A percentile compares a stretch with the other conserved stretches of the same genome.
These are phyloP conservation scores for Boletus subluridellus DNA, from an alignment of 1,284 basidiomycete species.

Conservation along the genomic window DNA sequence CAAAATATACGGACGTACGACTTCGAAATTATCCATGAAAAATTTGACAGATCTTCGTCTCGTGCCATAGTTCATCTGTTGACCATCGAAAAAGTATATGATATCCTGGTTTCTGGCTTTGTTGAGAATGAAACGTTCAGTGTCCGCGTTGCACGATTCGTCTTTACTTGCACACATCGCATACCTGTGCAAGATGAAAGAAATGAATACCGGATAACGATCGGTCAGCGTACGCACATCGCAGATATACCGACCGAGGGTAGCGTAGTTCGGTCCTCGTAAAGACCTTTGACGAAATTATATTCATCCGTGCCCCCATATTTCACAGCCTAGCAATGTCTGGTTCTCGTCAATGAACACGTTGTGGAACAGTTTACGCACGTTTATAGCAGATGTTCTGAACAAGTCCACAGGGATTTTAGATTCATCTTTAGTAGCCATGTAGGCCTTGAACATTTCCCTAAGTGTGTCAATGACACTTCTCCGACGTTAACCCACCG, in stretches of 20 bases:
- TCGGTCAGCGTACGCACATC: conserved; percentile 47
- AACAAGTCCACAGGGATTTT: conserved; percentile 78
- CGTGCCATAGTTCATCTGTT: conserved; percentile 38
- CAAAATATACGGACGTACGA: conserved; percentile 40
- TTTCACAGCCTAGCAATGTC: conserved; percentile 53
- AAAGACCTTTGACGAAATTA: conserved; percentile 67
- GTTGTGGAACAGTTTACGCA: conserved; percentile 29
- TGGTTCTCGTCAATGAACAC: conserved; percentile 5
- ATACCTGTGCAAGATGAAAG: conserved; percentile 12
- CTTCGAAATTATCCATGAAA: conserved; percentile 60
- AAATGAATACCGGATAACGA: background rate
- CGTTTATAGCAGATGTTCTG: conserved; percentile 48
- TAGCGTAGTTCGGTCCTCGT: conserved; percentile 73
- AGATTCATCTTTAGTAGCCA: conserved; percentile 74
- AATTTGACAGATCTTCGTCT: conserved; percentile 39
- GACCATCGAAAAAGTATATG: conserved; percentile 40
- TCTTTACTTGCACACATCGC: conserved; percentile 39
- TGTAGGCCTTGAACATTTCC: conserved; percentile 70
- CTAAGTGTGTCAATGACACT: conserved; percentile 76
- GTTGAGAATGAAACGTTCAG: conserved; percentile 47
- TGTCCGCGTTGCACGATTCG: conserved; percentile 42
- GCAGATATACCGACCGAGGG: conserved; percentile 61
- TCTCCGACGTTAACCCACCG: background rate
- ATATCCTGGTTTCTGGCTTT: conserved; percentile 54
- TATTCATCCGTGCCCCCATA: conserved; percentile 79